Evolutionary conservation across 495 filamentous ascomycete genomes (phyloP).

Genomic region (Aspergillus taichungensis): DNA sequence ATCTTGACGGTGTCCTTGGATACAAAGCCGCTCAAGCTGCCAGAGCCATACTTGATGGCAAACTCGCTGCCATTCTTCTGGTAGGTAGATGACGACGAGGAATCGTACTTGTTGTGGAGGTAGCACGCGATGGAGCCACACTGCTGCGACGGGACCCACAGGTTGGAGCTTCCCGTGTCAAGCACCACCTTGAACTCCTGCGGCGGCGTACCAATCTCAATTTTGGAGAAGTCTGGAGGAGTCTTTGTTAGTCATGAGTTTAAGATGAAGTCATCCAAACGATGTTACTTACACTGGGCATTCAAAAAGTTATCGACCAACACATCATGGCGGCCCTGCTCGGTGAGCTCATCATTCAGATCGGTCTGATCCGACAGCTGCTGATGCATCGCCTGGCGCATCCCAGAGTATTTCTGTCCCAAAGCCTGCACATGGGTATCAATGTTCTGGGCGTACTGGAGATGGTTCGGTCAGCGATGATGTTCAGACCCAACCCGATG

Average conservation of each 20-base stretch:
- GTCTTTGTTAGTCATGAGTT: slow-evolving; percentile 11
- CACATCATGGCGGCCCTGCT: slow-evolving; percentile 65
- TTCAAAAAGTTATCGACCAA: slow-evolving; percentile 97
- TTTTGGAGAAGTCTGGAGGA: slow-evolving; percentile 84
- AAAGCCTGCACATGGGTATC: slow-evolving; percentile 70
- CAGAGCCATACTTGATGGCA: slow-evolving; percentile 93
- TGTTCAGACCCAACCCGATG: background rate
- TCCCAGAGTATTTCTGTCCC: slow-evolving; percentile 78
- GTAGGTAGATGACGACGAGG: slow-evolving; percentile 81
- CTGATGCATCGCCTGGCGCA: slow-evolving; percentile 57
- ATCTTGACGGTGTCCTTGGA: slow-evolving; percentile 80
- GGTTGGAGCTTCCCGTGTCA: slow-evolving; percentile 97
- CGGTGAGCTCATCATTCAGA: slow-evolving; percentile 54
- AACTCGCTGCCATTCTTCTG: slow-evolving; percentile 88
- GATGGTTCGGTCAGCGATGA: slow-evolving; percentile 11
- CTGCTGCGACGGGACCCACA: slow-evolving; percentile 89
- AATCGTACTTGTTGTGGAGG: slow-evolving; percentile 94
- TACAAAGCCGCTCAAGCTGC: slow-evolving; percentile 87
- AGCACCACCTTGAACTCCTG: slow-evolving; percentile 98
- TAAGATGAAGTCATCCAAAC: background rate
- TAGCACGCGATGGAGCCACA: slow-evolving; percentile 98
- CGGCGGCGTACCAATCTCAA: slow-evolving; percentile 82
- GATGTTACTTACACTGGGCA: slow-evolving; percentile 74
- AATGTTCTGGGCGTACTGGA: slow-evolving; percentile 67
- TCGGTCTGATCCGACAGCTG: slow-evolving; percentile 71